Conservation (phyloP, 1,139 yeast species). For the Magnusiomyces sp. region DNA sequence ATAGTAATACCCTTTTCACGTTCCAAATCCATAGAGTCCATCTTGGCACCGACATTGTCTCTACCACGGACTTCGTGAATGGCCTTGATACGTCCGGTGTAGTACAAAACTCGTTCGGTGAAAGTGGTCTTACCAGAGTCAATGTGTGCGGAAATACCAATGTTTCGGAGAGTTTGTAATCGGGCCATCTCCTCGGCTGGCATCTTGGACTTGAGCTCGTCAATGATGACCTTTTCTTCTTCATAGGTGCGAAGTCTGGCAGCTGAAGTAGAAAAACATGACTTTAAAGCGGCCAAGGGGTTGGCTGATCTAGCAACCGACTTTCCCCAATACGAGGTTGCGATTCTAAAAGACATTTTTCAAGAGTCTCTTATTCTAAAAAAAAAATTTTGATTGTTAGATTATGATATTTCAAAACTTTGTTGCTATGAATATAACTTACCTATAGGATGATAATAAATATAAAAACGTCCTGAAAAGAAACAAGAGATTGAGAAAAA, state of each 20-base stretch:
- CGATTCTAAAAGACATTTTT: too few species aligned
- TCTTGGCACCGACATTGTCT: constrained; percentile 96
- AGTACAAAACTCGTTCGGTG: constrained; percentile 91
- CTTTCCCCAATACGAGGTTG: too few species aligned
- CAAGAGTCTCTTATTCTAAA: too few species aligned
- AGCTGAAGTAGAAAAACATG: constrained; percentile 9
- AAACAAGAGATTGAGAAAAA: too few species aligned
- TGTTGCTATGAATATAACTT: too few species aligned
- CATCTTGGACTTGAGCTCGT: constrained; percentile 40
- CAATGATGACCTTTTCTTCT: constrained; percentile 28
- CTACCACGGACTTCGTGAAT: constrained; percentile 98
- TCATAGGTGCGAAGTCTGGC: constrained; percentile 20
- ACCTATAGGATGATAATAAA: too few species aligned
- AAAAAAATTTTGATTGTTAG: too few species aligned
- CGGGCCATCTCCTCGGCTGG: constrained; percentile 50
- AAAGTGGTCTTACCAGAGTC: constrained; percentile 96
- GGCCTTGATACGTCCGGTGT: constrained; percentile 95
- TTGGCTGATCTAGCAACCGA: too few species aligned
- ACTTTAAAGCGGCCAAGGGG: too few species aligned
- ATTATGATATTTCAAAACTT: too few species aligned
- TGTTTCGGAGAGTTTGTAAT: constrained; percentile 66
- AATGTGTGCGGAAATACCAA: constrained; percentile 96
- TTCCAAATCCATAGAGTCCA: constrained; percentile 97
- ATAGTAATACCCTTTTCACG: constrained; percentile 97
- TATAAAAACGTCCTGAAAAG: too few species aligned